Percentiles rank a stretch among this genome's conserved stretches.
Conservation (phyloP, 257 asterid species). For the Solanum gracilifrons region DNA sequence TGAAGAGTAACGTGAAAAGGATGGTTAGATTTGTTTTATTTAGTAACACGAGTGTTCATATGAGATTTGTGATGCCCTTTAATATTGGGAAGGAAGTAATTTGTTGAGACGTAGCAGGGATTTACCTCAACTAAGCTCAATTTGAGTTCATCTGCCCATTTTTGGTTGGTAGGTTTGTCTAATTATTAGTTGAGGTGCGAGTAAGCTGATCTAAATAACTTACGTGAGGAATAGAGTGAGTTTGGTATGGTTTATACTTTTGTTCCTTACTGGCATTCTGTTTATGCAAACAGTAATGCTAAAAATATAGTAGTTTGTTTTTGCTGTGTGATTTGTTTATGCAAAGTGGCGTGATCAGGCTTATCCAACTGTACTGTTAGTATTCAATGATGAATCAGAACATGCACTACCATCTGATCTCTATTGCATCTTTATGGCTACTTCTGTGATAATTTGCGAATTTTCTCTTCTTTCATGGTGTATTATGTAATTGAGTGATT, state of each 20-base stretch:
- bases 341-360: background rate
- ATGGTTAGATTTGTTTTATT: background rate
- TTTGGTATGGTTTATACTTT: background rate
- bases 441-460: background rate
- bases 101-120: background rate
- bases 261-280: background rate
- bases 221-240: background rate
- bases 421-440: background rate
- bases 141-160: background rate
- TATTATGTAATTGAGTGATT: background rate
- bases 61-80: background rate
- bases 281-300: background rate
- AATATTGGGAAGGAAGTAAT: background rate
- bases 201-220: background rate
- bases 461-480: background rate
- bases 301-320: background rate
- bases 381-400: background rate
- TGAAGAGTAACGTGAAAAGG: background rate
- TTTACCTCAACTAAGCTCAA: background rate
- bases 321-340: background rate
- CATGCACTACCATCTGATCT: background rate
- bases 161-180: background rate
- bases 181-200: background rate
- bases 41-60: background rate
- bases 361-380: background rate